Base-by-base conservation (phyloP, 352 stramenopile species). In the Phytophthora pini region DNA sequence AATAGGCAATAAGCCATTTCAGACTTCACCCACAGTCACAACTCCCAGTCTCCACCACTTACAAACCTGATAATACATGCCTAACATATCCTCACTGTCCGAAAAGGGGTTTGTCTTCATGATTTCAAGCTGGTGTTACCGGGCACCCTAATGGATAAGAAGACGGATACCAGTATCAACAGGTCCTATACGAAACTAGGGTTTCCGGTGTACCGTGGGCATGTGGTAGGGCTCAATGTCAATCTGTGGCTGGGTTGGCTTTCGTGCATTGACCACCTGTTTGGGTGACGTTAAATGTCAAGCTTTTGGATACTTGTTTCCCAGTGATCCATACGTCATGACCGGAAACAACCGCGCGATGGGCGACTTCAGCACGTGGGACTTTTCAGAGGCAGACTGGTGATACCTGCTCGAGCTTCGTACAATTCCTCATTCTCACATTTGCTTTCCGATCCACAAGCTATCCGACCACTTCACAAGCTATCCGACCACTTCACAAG, bases 351-450 rank as follows among this genome's bases (percentile, higher is more conserved):
- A 29, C 8, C 43, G 8, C 8, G 22, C 43, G 43, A n/a, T 48
- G 20, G 43, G 3, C 2, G 13, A n/a, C 43, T 12, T 48, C 17
- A 48, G 27, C 43, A 31, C 27, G 27, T 10, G 43, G 7, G 43
- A 31, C 36, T 43, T 11, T 6, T 2, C 15, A 43, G 36, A 11
- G 22, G 43, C 17, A 48, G 43, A 31, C 43, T 48, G 10, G n/a
- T 48, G 22, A 31, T 31, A 24, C 43, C 27, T 24, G 43, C 2
- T 3, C 31, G 31, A 34, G 11, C 24, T 17, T 8, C 7, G 36
- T 52, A 12, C 26, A 20, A 5, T 52, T n/a, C 15, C 34, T 17
- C 52, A 60, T 44, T 60, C n/a, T 50, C 39, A 6, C 48, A 60
- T 60, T 60, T 41, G 27, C 52, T 13, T 39, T 44, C 52, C 26